Conservation (phyloP, 208 protist species). For the Hexamita inflata region DNA sequence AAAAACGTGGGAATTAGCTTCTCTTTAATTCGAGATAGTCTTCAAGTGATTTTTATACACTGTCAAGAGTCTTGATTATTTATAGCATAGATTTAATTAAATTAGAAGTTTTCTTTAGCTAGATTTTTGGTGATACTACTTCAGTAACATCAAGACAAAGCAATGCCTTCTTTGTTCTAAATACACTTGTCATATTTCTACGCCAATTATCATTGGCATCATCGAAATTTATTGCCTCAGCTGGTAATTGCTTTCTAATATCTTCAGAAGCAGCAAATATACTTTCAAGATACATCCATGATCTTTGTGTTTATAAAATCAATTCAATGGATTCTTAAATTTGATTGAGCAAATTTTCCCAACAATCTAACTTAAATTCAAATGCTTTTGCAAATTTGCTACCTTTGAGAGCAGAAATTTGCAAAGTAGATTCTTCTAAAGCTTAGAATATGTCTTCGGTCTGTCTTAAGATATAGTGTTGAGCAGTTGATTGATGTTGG, state of each 20-base stretch:
- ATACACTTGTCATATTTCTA: constrained; percentile 9
- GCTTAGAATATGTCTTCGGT: neutral
- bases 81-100: constrained; percentile 6
- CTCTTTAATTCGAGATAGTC: constrained; percentile 70
- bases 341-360: neutral
- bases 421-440: constrained; percentile 5
- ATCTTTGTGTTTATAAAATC: constrained; percentile 11
- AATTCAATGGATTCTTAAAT: constrained; percentile 19
- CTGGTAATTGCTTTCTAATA: constrained; percentile 28
- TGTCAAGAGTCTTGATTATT: constrained; percentile 53
- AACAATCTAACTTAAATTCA: constrained; percentile 20
- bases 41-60: constrained; percentile 78
- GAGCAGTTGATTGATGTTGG: no score
- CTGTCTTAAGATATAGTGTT: constrained; percentile 13
- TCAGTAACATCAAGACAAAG: constrained; percentile 16
- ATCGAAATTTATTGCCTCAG: constrained; percentile 19
- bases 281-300: constrained; percentile 37
- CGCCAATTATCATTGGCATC: constrained; percentile 19
- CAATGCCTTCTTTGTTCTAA: neutral
- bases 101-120: neutral
- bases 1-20: constrained; percentile 51
- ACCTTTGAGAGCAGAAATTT: constrained; percentile 20
- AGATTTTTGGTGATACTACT: neutral
- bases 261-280: constrained; percentile 35
- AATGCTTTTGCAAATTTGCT: constrained; percentile 17